A percentile compares a stretch with the other conserved stretches of the same genome.
These are phyloP conservation scores for Madurella mycetomatis DNA, from an alignment of 2,329 filamentous ascomycete genomes.

Conservation along the genomic window DNA sequence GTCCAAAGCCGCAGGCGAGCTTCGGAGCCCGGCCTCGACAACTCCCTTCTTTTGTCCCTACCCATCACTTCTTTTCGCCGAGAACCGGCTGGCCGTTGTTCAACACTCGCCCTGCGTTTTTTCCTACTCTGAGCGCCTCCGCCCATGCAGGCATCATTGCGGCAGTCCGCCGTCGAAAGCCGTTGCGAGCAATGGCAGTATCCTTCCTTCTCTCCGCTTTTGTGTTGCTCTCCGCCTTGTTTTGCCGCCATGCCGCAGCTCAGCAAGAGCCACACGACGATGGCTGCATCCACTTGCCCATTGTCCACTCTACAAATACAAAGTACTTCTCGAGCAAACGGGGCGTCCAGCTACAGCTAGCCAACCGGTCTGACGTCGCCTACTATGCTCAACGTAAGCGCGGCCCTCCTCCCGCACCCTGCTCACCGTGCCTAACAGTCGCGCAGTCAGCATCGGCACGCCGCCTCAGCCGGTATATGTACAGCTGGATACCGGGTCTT, in stretches of 20 bases:
- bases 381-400: constrained; percentile 49
- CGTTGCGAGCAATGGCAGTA: constrained; percentile 30
- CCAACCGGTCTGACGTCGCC: constrained; percentile 50
- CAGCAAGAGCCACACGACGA: constrained; percentile 21
- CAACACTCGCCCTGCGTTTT: constrained; percentile 4
- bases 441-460: constrained; percentile 47
- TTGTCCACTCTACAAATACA: constrained; percentile 41
- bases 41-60: constrained; percentile 1
- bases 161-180: constrained; percentile 12
- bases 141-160: constrained; percentile 19
- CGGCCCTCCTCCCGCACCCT: constrained; percentile 5
- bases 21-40: constrained; percentile 14
- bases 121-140: background rate
- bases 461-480: constrained; percentile 51
- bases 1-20: constrained; percentile 11
- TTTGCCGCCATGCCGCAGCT: constrained; percentile 15
- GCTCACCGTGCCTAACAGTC: constrained; percentile 19
- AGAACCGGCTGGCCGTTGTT: constrained; percentile 11
- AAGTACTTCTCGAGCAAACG: constrained; percentile 38
- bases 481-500: constrained; percentile 56
- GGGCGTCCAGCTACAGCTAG: constrained; percentile 41
- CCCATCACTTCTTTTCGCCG: background rate
- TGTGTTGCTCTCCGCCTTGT: constrained; percentile 23
- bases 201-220: constrained; percentile 19
- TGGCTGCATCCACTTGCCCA: constrained; percentile 37